Conservation (phyloP, 2,329 filamentous ascomycete species). For the Neurospora sp. region DNA sequence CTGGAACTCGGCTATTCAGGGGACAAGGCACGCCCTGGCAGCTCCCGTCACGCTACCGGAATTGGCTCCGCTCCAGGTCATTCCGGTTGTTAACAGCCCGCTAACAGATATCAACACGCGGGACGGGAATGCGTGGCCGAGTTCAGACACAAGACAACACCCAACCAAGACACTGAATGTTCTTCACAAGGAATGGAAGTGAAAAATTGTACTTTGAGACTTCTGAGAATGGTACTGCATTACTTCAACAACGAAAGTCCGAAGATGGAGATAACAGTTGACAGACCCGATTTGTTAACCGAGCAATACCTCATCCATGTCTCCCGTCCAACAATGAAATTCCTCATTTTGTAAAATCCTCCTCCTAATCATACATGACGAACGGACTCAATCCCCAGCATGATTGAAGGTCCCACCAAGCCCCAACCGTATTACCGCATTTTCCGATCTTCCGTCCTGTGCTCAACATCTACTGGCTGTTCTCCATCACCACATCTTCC, state of each 20-base stretch:
- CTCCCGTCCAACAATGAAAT: neutral
- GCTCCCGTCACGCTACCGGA: neutral
- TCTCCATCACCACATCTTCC: neutral
- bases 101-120: neutral
- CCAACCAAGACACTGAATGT: neutral
- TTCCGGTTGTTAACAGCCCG: neutral
- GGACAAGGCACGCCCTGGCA: neutral
- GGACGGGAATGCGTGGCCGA: neutral
- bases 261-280: neutral
- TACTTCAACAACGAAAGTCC: too few species aligned
- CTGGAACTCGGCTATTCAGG: neutral
- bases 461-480: neutral
- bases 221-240: neutral
- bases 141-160: neutral
- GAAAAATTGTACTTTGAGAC: neutral
- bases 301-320: neutral
- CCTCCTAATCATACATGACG: neutral
- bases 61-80: neutral
- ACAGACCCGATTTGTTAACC: neutral
- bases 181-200: neutral
- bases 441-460: neutral
- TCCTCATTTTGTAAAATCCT: neutral
- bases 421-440: neutral
- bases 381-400: neutral
- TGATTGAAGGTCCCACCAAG: neutral